These are phyloP conservation scores for Crucibulum laeve DNA, from an alignment of 768 basidiomycete genomes.

Conservation along the genomic window DNA sequence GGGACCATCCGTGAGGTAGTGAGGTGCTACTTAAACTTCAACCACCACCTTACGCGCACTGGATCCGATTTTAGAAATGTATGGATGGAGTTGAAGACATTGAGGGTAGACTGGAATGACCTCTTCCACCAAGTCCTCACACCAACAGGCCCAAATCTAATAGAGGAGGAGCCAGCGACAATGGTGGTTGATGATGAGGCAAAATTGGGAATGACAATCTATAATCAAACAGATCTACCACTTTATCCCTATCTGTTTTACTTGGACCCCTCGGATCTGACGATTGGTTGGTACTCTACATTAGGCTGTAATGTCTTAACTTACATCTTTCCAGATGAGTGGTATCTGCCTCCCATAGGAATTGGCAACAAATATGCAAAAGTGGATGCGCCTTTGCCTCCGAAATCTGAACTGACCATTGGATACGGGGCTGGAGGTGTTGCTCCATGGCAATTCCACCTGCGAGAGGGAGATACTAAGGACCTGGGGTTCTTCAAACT, in stretches of 20 bases:
- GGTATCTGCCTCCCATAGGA: conserved; percentile 24
- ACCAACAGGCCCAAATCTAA: conserved; percentile 20
- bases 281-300: conserved; percentile 22
- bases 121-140: conserved; percentile 14
- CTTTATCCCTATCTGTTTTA: conserved; percentile 37
- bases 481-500: conserved; percentile 42
- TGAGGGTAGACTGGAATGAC: conserved; percentile 13
- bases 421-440: conserved; percentile 36
- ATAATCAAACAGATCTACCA: conserved; percentile 23
- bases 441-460: conserved; percentile 23
- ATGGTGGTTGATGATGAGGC: conserved; percentile 19
- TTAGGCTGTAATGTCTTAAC: neutral
- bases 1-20: conserved; percentile 14
- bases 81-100: conserved; percentile 23
- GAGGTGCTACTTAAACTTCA: conserved; percentile 16
- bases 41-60: conserved; percentile 21
- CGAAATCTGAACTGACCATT: conserved; percentile 23
- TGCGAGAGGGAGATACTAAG: conserved; percentile 22
- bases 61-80: conserved; percentile 15
- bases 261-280: conserved; percentile 35
- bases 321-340: conserved; percentile 10
- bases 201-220: conserved; percentile 28
- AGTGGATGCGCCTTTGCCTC: conserved; percentile 19
- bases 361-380: conserved; percentile 10
- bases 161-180: conserved; percentile 20